Evolutionary conservation across 257 asterid species (phyloP), one percentile per base, ranked within the genome.

Genomic region (Gynochthodes officinalis): DNA sequence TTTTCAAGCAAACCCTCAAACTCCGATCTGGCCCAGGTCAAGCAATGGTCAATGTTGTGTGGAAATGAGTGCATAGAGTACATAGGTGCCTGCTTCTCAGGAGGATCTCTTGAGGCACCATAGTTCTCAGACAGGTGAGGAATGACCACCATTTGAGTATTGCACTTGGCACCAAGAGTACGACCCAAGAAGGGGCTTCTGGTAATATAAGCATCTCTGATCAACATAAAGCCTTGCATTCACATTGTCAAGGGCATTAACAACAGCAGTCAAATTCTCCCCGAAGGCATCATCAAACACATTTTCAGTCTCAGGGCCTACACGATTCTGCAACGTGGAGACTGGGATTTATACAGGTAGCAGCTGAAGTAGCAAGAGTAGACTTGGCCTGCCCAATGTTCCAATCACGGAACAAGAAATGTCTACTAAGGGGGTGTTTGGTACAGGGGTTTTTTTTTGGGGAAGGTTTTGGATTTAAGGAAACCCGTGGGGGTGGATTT

Each of bases 1-100:
- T 92, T 92, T 74, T 92, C 98, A 50, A 92, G 96, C 83, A 92
- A 80, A 53, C 98, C 98, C 83, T 92, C 98, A 73, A 92, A 92
- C 77, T 92, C 98, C 2, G 98, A 92, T 32, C 98, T 84, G 98
- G 98, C 96, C 98, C 98, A 92, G 16, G 98, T 90, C 89, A 92
- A 83, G 84, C 98, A 92, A 79, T 92, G 98, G 78, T 90, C 98
- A 43, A 92, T 92, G 72, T 89, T 92, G 81, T 92, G 98, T 0
- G 98, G 98, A 78, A 92, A 92, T 35, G 98, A 90, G 76, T 92
- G 98, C 73, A 92, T 88, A 67, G 97, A 90, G 75, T 96, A 92
- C 97, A 92, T 92, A 42, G 98, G 98, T 66, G 97, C 98, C 84
- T 92, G 98, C 79, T 87, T 92, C 89, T 92, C 98, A 9, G 96